Evolutionary conservation across 2,329 filamentous ascomycete species (phyloP).

Genomic region (Arthrobotrys conoides): DNA sequence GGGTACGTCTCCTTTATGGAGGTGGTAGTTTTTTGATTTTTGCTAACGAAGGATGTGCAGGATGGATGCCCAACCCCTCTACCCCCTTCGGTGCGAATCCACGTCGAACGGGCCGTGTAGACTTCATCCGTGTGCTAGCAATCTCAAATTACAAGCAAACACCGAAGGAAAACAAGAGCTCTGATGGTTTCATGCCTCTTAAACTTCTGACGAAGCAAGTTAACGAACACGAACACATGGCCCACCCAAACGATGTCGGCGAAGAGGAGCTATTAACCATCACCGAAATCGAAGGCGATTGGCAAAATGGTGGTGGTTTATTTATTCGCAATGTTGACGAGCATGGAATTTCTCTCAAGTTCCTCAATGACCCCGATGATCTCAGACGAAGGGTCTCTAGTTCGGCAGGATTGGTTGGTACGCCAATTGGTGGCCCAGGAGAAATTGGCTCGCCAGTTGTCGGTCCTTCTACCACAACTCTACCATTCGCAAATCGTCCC

Average conservation of each 20-base stretch:
- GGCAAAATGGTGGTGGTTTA: slow-evolving; percentile 88
- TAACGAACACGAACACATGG: slow-evolving; percentile 73
- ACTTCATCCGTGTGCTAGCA: slow-evolving; percentile 31
- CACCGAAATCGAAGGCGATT: slow-evolving; percentile 90
- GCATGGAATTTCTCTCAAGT: slow-evolving; percentile 59
- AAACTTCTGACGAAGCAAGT: slow-evolving; percentile 76
- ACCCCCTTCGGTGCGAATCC: slow-evolving; percentile 73
- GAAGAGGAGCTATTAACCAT: slow-evolving; percentile 82
- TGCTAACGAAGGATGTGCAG: slow-evolving; percentile 61
- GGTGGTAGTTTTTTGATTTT: slow-evolving; percentile 19
- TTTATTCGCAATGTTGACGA: slow-evolving; percentile 78
- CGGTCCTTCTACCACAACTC: slow-evolving; percentile 11
- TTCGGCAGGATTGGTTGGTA: slow-evolving; percentile 35
- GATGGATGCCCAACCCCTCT: slow-evolving; percentile 64
- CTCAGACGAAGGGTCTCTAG: slow-evolving; percentile 36
- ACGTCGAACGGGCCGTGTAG: slow-evolving; percentile 69
- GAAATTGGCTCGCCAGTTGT: slow-evolving; percentile 51
- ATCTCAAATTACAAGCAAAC: slow-evolving; percentile 65
- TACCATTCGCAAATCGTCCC: slow-evolving; percentile 45
- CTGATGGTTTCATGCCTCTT: slow-evolving; percentile 79
- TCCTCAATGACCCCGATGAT: slow-evolving; percentile 27
- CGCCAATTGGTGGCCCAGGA: slow-evolving; percentile 42
- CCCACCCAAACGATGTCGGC: slow-evolving; percentile 70
- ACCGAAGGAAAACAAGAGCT: slow-evolving; percentile 65
- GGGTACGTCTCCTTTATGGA: slow-evolving; percentile 40